phyloP scores from a whole-genome alignment of 768 basidiomycete species.

The Leucocoprinus sp. region DNA sequence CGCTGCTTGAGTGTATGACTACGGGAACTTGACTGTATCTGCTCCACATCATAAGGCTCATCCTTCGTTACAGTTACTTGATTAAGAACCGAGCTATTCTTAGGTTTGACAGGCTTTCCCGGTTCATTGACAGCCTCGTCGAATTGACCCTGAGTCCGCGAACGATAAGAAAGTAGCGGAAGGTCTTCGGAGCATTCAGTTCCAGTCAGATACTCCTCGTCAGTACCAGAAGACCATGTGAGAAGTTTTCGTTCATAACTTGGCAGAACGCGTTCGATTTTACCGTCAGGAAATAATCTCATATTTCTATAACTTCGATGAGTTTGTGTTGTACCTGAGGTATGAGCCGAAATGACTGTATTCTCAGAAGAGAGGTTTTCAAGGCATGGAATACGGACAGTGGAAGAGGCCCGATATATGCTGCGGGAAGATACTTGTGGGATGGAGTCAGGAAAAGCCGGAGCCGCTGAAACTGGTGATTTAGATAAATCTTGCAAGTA shows the following conservation, averaged over 20 bases:
- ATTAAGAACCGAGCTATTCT: neutral
- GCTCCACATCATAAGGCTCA: neutral
- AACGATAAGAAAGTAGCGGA: no score
- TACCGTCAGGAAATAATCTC: no score
- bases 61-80: neutral
- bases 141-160: no score
- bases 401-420: neutral
- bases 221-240: neutral
- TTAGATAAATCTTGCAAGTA: neutral
- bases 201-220: neutral
- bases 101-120: no score
- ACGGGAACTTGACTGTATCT: neutral
- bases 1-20: neutral
- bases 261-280: neutral
- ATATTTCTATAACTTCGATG: neutral
- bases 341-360: neutral
- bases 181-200: neutral
- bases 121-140: no score
- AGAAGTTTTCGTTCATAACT: neutral
- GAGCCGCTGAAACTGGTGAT: neutral
- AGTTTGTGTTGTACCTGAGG: neutral
- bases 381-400: neutral
- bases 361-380: neutral
- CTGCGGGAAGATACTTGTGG: neutral
- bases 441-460: neutral